Percentiles rank a stretch among this genome's conserved stretches.
Conservation (phyloP, 129 eudicot genomes). For the Arctium lappa region DNA sequence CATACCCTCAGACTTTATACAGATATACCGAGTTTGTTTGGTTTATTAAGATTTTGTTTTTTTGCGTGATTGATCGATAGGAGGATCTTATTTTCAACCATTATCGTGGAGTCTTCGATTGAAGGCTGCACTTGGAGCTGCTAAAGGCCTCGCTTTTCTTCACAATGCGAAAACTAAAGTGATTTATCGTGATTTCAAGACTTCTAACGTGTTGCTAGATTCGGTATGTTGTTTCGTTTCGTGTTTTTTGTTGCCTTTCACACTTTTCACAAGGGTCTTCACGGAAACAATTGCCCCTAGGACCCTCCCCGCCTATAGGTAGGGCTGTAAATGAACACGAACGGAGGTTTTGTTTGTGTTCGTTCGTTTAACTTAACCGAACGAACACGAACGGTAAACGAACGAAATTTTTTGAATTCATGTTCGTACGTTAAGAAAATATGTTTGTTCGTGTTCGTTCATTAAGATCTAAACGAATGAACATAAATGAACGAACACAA, state of each 20-base stretch:
- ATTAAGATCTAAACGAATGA: no score
- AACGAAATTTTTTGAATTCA: no score
- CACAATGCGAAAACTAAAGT: slow-evolving; percentile 76
- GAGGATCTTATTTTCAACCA: slow-evolving; percentile 93
- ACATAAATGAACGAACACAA: no score
- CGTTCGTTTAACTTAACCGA: no score
- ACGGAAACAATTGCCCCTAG: no score
- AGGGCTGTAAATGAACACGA: no score
- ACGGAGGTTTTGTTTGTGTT: no score
- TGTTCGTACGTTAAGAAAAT: no score
- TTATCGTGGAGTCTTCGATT: slow-evolving; percentile 87
- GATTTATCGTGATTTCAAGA: slow-evolving; percentile 91
- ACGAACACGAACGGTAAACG: no score
- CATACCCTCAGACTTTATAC: background rate
- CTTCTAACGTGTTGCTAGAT: slow-evolving; percentile 83
- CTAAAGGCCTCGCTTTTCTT: slow-evolving; percentile 92
- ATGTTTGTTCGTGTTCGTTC: no score
- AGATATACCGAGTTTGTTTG: background rate
- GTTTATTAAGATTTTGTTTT: background rate
- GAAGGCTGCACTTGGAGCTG: slow-evolving; percentile 91
- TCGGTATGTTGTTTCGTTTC: slow-evolving; percentile 42
- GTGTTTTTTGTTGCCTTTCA: background rate
- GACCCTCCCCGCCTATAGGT: no score
- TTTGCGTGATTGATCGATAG: slow-evolving; percentile 31
- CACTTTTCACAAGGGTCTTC: background rate